These are phyloP conservation scores for Suhomyces bribrorum DNA, from an alignment of 1,139 yeast species.

Conservation along the genomic window DNA sequence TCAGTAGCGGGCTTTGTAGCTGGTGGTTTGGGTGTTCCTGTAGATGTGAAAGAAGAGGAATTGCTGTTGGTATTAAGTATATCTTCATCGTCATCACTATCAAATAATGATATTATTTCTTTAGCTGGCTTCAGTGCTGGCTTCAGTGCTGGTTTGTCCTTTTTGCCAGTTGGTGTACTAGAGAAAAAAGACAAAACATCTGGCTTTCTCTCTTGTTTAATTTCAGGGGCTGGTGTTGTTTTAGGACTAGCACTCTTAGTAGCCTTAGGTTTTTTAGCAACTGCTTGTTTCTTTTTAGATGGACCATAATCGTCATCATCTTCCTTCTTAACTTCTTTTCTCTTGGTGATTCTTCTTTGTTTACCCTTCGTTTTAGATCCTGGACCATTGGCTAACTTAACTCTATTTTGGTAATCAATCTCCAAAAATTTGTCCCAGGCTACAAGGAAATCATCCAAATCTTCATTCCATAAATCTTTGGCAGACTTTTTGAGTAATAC, in stretches of 20 bases:
- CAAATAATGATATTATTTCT: slow-evolving; percentile 25
- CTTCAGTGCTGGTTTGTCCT: slow-evolving; percentile 10
- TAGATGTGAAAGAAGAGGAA: slow-evolving; percentile 4
- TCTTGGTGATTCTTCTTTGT: slow-evolving; percentile 19
- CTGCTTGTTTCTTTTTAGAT: slow-evolving; percentile 14
- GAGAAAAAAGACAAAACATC: slow-evolving; percentile 24
- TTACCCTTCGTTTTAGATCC: slow-evolving; percentile 30
- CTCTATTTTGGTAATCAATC: slow-evolving; percentile 35
- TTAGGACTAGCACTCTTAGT: slow-evolving; percentile 1
- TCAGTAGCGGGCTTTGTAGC: neutral
- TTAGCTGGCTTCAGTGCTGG: slow-evolving; percentile 12
- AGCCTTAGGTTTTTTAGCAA: slow-evolving; percentile 9
- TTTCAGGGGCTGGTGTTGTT: slow-evolving; percentile 7
- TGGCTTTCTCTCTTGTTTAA: slow-evolving; percentile 14
- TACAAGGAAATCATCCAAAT: slow-evolving; percentile 69
- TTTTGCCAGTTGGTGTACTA: slow-evolving; percentile 12
- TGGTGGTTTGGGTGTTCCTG: slow-evolving; percentile 5
- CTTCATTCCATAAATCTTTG: slow-evolving; percentile 85
- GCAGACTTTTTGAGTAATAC: slow-evolving; percentile 67
- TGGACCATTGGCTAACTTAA: slow-evolving; percentile 29
- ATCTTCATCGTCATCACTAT: slow-evolving; percentile 36
- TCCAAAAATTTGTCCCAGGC: slow-evolving; percentile 65
- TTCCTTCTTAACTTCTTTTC: slow-evolving; percentile 24
- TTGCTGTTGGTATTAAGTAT: slow-evolving; percentile 14
- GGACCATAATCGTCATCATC: slow-evolving; percentile 15